phyloP scores from a whole-genome alignment of 768 basidiomycete genomes.

The Tylopilus rubrobrunneus region DNA sequence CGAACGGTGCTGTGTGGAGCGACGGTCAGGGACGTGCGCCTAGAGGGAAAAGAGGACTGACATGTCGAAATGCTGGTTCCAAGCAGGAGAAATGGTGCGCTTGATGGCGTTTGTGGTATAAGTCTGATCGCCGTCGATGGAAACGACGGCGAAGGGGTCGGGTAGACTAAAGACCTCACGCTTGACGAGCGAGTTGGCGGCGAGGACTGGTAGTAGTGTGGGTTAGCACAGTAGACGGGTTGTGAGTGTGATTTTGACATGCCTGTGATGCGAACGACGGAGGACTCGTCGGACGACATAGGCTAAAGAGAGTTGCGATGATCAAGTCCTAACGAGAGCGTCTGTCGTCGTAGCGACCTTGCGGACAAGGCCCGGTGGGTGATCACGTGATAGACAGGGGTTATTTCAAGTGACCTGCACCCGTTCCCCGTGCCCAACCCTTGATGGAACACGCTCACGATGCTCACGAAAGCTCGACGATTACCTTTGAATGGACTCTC shows the following conservation, averaged over 20 bases:
- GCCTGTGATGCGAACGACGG: slow-evolving; percentile 27
- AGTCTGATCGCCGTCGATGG: slow-evolving; percentile 81
- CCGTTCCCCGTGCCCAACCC: not conserved
- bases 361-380: not conserved
- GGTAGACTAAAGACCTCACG: slow-evolving; percentile 78
- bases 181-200: slow-evolving; percentile 70
- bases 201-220: slow-evolving; percentile 54
- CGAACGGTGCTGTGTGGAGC: slow-evolving; percentile 52
- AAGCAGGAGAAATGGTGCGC: slow-evolving; percentile 66
- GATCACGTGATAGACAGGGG: slow-evolving; percentile 4
- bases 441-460: slow-evolving; percentile 34
- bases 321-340: too few relatives aligned
- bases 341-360: slow-evolving; percentile 3
- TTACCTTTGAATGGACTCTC: slow-evolving; percentile 77
- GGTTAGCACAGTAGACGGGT: not conserved
- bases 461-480: slow-evolving; percentile 49
- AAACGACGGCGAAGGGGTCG: slow-evolving; percentile 86
- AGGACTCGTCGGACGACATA: slow-evolving; percentile 21
- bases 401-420: not conserved
- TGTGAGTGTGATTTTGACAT: not conserved
- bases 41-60: slow-evolving; percentile 35
- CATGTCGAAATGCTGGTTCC: slow-evolving; percentile 88
- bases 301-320: not conserved
- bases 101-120: slow-evolving; percentile 72
- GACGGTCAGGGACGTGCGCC: slow-evolving; percentile 4